Base-by-base conservation (phyloP, 2,329 filamentous ascomycete genomes). In the Ambrosiella beaveri region DNA sequence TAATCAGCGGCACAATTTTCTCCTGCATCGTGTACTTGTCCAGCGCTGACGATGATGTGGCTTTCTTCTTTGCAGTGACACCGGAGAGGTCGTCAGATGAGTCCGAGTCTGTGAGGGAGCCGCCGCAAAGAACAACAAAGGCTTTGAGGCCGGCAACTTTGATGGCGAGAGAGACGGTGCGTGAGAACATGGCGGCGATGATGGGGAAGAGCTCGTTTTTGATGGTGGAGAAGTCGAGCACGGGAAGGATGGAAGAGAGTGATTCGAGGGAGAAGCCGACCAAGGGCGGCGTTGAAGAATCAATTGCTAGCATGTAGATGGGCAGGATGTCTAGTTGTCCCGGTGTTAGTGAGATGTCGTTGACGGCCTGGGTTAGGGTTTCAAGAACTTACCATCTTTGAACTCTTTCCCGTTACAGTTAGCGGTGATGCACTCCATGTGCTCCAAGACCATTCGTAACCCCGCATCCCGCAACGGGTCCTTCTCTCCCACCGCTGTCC, bases 1-100 rank as follows among this genome's bases (percentile, higher is more conserved):
- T 89, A 61, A 98, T 76, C 3, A 97, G 73, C 0, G 93, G 93
- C 0, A 97, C 80, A 39, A 98, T 86, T 73, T 96, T 97, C 68
- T 98, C 93, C 68, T 98, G 93, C 72, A 98, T 91, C 0, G 93
- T 97, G 66, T 93, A 97, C 69, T 97, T 97, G 72, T 98, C 93
- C 36, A 98, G 74, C 2, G 91, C 90, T 1, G 82, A 88, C 0
- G 85, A 85, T 0, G 80, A 85, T 2, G 78, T 79, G 66, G 84
- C 83, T 59, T 79, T 77, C 65, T 78, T 80, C 54, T 78, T 73
- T 63, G 78, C 89, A 63, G 88, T 84, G 2, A 96, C 75, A 3
- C 88, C 90, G n/a, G 17, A 27, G 17, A 19, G 27, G 67, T 93
- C 88, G 52, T 79, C 73, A 45, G 73, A 72, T 1, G 71, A 69